Evolutionary conservation across 176 grass and related monocot genomes (phyloP), one percentile per base, ranked within the genome.

Genomic region (Thalia dealbata): DNA sequence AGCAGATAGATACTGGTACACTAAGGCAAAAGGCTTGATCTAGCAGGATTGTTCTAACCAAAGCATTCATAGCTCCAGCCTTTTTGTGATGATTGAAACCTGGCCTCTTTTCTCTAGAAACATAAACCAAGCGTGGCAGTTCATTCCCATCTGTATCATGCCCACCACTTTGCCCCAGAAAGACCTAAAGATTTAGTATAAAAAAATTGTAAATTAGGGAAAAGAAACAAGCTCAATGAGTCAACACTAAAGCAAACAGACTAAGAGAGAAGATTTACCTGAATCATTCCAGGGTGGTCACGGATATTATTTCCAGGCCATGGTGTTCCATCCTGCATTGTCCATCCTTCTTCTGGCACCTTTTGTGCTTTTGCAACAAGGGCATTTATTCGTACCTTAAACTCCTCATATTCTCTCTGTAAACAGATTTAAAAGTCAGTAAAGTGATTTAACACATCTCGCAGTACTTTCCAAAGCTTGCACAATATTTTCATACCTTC

Each of bases 271-370:
- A 82, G 61, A 22, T 29, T 19, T 80, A 96, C 91, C 85, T 96
- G 91, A 91, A 96, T 96, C 91, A 96, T 96, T 61, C 91, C 91
- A 43, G 91, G 91, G 69, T 96, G 91, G 78, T 96, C 91, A 55
- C 91, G 91, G 7, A 96, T 85, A 44, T 96, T 91, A 60, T 96
- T 96, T 70, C 91, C 91, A 84, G 91, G 91, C 91, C 91, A 96
- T 32, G 76, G 88, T 81, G 88, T 96, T 82, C 91, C 91, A 70
- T 91, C 91, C 63, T 96, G 91, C 91, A 96, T 96, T 14, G 91
- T 96, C 91, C 91, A 96, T 61, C 91, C 91, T 91, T 96, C 91
- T 81, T 96, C 91, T 0, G 91, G 91, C 75, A 91, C 91, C 59
- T 96, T 96, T 52, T 96, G 85, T 61, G 91, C 91, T 76, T 96